These are phyloP conservation scores for Diplodia sapinea DNA, from an alignment of 2,329 filamentous ascomycete species.

Conservation along the genomic window DNA sequence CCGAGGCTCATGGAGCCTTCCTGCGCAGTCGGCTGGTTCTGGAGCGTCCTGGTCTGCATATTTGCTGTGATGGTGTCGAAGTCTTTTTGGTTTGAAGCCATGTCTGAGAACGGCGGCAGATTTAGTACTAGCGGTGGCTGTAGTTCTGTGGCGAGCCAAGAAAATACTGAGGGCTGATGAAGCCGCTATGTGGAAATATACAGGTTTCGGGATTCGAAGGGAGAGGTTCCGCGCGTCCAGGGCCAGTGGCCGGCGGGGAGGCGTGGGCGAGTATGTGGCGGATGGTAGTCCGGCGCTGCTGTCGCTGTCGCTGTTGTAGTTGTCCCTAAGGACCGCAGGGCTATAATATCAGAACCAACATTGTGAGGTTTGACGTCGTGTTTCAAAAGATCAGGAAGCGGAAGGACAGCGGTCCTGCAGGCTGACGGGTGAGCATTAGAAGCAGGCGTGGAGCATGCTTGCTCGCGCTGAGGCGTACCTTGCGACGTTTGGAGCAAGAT, in stretches of 20 bases:
- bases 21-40: constrained; percentile 39
- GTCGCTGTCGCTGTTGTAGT: constrained; percentile 27
- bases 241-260: constrained; percentile 18
- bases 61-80: constrained; percentile 37
- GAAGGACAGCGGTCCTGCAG: constrained; percentile 34
- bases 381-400: constrained; percentile 37
- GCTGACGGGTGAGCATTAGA: constrained; percentile 10
- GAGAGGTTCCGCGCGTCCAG: not conserved
- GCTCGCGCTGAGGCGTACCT: constrained; percentile 37
- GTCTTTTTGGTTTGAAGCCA: constrained; percentile 45
- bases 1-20: constrained; percentile 28
- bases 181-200: constrained; percentile 6
- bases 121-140: not conserved
- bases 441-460: constrained; percentile 27
- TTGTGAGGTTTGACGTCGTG: constrained; percentile 40
- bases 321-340: constrained; percentile 46
- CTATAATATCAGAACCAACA: constrained; percentile 48
- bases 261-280: not conserved
- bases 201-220: not conserved
- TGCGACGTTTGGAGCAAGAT: constrained; percentile 42
- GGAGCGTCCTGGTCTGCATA: constrained; percentile 41
- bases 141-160: not conserved
- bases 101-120: constrained; percentile 32
- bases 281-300: constrained; percentile 25
- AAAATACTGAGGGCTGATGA: not conserved